Evolutionary conservation across 1,284 basidiomycete genomes (phyloP).

Genomic region (Tylopilus orsonianus): DNA sequence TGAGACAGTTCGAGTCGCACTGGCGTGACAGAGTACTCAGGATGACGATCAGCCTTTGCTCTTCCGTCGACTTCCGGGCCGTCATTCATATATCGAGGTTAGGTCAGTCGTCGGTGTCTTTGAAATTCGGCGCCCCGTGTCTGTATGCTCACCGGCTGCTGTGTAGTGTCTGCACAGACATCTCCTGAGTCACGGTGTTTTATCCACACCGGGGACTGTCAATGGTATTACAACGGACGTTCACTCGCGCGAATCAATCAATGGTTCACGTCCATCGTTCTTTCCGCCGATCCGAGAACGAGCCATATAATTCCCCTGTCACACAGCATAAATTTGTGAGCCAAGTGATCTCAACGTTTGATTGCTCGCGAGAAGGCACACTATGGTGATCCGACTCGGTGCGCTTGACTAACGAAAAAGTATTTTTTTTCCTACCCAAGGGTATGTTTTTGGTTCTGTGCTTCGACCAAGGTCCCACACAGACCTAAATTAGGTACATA

Average conservation of each 20-base stretch:
- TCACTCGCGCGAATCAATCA: not conserved
- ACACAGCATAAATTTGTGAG: slow-evolving; percentile 4
- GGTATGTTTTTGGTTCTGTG: not conserved
- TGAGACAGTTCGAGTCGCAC: no score
- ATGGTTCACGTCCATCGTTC: not conserved
- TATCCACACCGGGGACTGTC: not conserved
- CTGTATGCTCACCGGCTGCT: not conserved
- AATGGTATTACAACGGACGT: not conserved
- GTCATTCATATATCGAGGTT: not conserved
- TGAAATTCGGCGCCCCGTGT: not conserved
- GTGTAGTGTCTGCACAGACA: not conserved
- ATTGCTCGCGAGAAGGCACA: not conserved
- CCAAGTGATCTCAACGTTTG: not conserved
- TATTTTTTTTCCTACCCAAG: not conserved
- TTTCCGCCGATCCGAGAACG: slow-evolving; percentile 6
- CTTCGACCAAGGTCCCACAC: not conserved
- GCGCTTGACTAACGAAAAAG: not conserved
- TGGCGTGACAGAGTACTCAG: not conserved
- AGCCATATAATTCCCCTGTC: not conserved
- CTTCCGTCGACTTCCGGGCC: not conserved
- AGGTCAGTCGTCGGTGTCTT: slow-evolving; percentile 3
- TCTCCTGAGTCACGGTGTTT: not conserved
- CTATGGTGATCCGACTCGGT: not conserved
- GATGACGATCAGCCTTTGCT: not conserved
- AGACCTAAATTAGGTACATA: slow-evolving; percentile 1